Conservation (phyloP, 768 basidiomycete species). For the Podaxis mareebaensis region DNA sequence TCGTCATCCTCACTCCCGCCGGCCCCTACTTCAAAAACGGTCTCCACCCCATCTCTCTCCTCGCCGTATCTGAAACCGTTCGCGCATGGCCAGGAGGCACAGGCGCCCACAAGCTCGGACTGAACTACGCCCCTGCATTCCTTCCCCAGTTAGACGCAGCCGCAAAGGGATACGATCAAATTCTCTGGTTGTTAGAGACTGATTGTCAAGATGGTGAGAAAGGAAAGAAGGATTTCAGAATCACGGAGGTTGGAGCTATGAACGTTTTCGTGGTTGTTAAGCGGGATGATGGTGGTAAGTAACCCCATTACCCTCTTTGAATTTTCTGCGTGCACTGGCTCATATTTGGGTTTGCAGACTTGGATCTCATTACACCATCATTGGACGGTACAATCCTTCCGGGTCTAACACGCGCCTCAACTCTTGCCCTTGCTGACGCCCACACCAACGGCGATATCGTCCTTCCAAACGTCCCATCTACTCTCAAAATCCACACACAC, state of each 20-base stretch:
- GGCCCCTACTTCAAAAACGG: constrained; percentile 78
- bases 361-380: constrained; percentile 81
- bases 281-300: constrained; percentile 57
- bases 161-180: constrained; percentile 62
- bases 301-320: background rate
- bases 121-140: constrained; percentile 65
- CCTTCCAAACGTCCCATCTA: constrained; percentile 42
- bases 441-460: constrained; percentile 49
- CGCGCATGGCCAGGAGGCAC: constrained; percentile 64
- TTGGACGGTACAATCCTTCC: constrained; percentile 88
- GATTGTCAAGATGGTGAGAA: constrained; percentile 23
- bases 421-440: constrained; percentile 60
- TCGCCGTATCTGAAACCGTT: constrained; percentile 40
- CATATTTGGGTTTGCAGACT: constrained; percentile 34
- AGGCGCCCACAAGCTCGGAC: constrained; percentile 75
- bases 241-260: constrained; percentile 75
- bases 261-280: constrained; percentile 74
- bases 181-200: constrained; percentile 75
- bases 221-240: constrained; percentile 23
- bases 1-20: constrained; percentile 68
- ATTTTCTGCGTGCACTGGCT: background rate
- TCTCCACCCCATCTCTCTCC: constrained; percentile 53
- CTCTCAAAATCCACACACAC: constrained; percentile 40
- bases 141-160: constrained; percentile 66
- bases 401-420: constrained; percentile 85